A percentile compares a stretch with the other conserved stretches of the same genome.
These are phyloP conservation scores for Rosellinia necatrix DNA, from an alignment of 2,329 filamentous ascomycete genomes.

Conservation along the genomic window DNA sequence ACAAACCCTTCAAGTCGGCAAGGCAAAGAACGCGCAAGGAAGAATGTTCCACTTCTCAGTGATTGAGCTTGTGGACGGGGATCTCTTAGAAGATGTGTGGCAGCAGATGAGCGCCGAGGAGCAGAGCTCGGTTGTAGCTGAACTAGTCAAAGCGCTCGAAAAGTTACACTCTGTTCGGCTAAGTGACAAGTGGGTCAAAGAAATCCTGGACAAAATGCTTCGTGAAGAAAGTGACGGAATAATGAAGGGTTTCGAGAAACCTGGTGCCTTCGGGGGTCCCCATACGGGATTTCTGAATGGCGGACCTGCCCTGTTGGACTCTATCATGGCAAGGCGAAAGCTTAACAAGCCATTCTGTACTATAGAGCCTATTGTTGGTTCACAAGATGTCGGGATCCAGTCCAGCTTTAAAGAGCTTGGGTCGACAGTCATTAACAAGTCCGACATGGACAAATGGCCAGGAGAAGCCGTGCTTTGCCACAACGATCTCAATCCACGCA, in stretches of 20 bases:
- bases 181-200: background rate
- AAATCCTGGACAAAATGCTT: conserved; percentile 9
- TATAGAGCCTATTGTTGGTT: conserved; percentile 2
- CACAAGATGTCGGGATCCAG: conserved; percentile 7
- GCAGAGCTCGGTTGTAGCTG: conserved; percentile 9
- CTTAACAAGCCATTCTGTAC: conserved; percentile 10
- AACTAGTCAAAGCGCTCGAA: conserved; percentile 4
- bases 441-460: conserved; percentile 30
- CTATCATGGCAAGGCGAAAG: conserved; percentile 11
- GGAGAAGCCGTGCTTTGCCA: conserved; percentile 33
- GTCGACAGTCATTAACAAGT: conserved; percentile 23
- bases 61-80: conserved; percentile 18
- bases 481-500: conserved; percentile 31
- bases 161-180: conserved; percentile 16
- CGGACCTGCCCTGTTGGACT: conserved; percentile 11
- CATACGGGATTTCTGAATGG: conserved; percentile 14
- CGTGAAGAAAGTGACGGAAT: conserved; percentile 10
- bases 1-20: conserved; percentile 14
- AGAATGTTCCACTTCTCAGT: conserved; percentile 15
- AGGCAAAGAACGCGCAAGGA: conserved; percentile 7
- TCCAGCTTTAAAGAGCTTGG: conserved; percentile 25
- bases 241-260: conserved; percentile 6
- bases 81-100: conserved; percentile 17
- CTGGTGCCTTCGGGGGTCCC: conserved; percentile 16
- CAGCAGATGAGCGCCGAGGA: conserved; percentile 9